Evolutionary conservation across 2,329 filamentous ascomycete species (phyloP), one percentile per base, ranked within the genome.

Genomic region (Alternaria alternata): DNA sequence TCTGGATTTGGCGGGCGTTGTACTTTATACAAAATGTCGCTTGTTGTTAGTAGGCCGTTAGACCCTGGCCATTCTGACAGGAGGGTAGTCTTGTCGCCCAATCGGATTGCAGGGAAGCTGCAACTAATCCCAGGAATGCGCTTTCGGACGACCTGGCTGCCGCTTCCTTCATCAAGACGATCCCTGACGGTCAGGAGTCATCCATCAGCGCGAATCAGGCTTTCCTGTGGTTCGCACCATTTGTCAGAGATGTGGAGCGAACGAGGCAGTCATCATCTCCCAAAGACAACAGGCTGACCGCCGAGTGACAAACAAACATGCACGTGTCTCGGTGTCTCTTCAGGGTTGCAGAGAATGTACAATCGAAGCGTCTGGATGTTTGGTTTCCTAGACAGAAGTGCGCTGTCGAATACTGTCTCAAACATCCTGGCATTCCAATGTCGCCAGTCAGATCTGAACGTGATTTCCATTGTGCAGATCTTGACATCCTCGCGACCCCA

Each of bases 71-170:
- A 42, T 22, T 38, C 22, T 57, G 51, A 43, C 47, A 14, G 49
- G 46, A 57, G 51, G 54, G 54, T 61, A 53, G 59, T 59, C 55
- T 51, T 49, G 55, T 43, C 48, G 28, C 51, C 72, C 68, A 73
- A 73, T 74, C 72, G 72, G 72, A 72, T 55, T 43, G 61, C 64
- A 63, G 63, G 72, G 71, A 72, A 73, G 65, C 44, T 55, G 64
- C 65, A 51, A 61, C 60, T 63, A 58, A 61, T 57, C 51, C 53
- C 46, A 51, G 34, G 36, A 54, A 57, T 56, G 59, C 62, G 38
- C 54, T 61, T 59, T 66, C 65, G 62, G 64, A 61, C 62, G 51
- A 64, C 49, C 58, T 62, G 61, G 63, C 48, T 51, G 58, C 65
- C 63, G 62, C 65, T 65, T 61, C 59, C 56, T 32, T 63, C 54